Base-by-base conservation (phyloP, 805 yeast genomes). In the Saccharomyces jurei region DNA sequence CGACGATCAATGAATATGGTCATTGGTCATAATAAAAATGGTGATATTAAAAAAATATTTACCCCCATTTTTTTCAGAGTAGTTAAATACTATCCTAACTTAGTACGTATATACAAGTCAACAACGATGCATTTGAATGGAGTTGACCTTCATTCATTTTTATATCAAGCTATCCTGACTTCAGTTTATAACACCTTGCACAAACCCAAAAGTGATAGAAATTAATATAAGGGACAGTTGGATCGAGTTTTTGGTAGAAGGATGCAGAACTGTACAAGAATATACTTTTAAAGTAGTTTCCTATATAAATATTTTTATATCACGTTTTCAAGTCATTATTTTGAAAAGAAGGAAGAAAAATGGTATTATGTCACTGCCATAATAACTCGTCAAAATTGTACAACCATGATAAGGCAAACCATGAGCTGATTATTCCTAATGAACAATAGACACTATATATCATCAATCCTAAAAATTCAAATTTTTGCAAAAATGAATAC, bases 321-420 rank as follows among this genome's bases (percentile, higher is more conserved):
- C 32, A 26, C 36, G 9, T 48, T 27, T 22, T 27, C 14, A 52
- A n/a, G 26, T 25, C 26, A 25, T 25, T 25, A 4, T 25, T 25
- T 25, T 25, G 26, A 25, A 25, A 25, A 25, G 26, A 25, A 25
- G 26, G 26, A 25, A 1, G 13, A 13, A 13, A 13, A 9, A 29
- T n/a, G 13, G 21, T 13, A 6, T n/a, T 14, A 47, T 27, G 25
- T 46, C 21, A 51, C 21, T 52, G 50, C 89, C 90, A 85, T 2
- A 86, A 74, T 5, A 80, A 76, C 62, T 89, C 96, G 65, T 87
- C 91, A 53, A 88, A 82, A 68, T 89, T 88, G 65, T 88, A 91
- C 52, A 87, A 72, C 96, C 96, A 91, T 56, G 87, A 83, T 60
- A 90, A 80, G 6, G 95, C 94, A 58, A 86, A 79, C 96, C 96